Conservation (phyloP, 2,329 filamentous ascomycete species). For the Sporothrix brunneoviolacea region DNA sequence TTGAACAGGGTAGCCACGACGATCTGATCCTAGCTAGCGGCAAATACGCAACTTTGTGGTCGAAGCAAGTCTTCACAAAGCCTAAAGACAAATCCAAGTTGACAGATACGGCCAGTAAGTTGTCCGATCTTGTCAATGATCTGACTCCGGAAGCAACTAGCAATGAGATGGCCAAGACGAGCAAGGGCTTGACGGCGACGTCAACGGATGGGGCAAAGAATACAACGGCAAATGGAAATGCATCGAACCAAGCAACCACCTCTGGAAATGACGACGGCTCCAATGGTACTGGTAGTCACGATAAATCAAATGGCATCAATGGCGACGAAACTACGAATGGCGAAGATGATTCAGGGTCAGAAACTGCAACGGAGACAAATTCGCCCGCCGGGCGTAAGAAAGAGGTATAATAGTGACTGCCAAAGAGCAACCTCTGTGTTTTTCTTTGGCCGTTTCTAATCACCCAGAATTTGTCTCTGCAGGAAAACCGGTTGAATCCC, state of each 20-base stretch:
- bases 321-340: conserved; percentile 20
- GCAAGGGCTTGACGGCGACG: background rate
- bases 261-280: conserved; percentile 1
- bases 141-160: conserved; percentile 30
- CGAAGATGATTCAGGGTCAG: conserved; percentile 14
- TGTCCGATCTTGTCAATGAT: conserved; percentile 29
- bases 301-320: conserved; percentile 18
- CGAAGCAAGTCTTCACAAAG: conserved; percentile 48
- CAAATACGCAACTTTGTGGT: conserved; percentile 60
- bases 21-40: conserved; percentile 51
- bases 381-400: conserved; percentile 35
- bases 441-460: conserved; percentile 39
- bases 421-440: conserved; percentile 29
- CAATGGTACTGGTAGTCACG: conserved; percentile 6
- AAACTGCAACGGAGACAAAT: conserved; percentile 19
- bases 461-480: conserved; percentile 23
- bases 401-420: conserved; percentile 40
- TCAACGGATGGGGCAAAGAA: background rate
- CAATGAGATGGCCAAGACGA: conserved; percentile 28
- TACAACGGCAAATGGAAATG: background rate
- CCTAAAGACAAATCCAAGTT: conserved; percentile 34
- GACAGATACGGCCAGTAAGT: conserved; percentile 19
- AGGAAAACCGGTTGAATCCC: conserved; percentile 50
- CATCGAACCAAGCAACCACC: background rate
- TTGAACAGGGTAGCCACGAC: conserved; percentile 57